Conservation (phyloP, 495 filamentous ascomycete species). For the Penicillium taxi region DNA sequence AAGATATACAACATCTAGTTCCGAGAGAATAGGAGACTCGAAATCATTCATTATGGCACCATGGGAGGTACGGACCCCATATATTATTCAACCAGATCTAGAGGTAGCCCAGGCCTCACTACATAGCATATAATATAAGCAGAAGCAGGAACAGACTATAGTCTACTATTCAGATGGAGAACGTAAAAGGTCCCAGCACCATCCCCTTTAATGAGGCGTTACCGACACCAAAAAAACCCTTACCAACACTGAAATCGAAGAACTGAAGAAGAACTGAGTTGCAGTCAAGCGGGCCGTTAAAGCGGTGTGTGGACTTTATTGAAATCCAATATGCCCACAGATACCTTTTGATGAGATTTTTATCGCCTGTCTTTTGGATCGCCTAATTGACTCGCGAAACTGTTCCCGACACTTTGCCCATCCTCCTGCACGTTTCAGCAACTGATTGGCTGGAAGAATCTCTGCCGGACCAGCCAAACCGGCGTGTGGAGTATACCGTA, state of each 20-base stretch:
- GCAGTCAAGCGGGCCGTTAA: conserved; percentile 48
- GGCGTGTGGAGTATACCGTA: conserved; percentile 51
- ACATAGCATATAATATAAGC: too few species aligned
- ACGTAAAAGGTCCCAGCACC: conserved; percentile 45
- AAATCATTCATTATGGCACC: too few species aligned
- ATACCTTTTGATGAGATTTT: conserved; percentile 56
- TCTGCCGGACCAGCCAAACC: conserved; percentile 38
- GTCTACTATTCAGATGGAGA: too few species aligned
- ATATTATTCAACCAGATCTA: too few species aligned
- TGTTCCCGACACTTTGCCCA: conserved; percentile 55
- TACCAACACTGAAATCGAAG: conserved; percentile 47
- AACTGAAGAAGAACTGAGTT: conserved; percentile 49
- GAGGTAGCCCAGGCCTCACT: too few species aligned
- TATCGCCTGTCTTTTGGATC: conserved; percentile 55
- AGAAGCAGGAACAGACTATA: too few species aligned
- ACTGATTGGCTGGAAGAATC: conserved; percentile 53
- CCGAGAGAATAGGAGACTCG: too few species aligned
- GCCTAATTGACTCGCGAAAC: conserved; percentile 42
- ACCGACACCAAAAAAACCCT: conserved; percentile 44
- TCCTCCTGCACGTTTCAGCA: conserved; percentile 54
- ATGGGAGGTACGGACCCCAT: too few species aligned
- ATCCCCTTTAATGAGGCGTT: conserved; percentile 45
- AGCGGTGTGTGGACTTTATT: conserved; percentile 50
- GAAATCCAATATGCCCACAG: conserved; percentile 55
- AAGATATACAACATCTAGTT: too few species aligned